Base-by-base conservation (phyloP, 257 asterid genomes). In the Plantago ovata region DNA sequence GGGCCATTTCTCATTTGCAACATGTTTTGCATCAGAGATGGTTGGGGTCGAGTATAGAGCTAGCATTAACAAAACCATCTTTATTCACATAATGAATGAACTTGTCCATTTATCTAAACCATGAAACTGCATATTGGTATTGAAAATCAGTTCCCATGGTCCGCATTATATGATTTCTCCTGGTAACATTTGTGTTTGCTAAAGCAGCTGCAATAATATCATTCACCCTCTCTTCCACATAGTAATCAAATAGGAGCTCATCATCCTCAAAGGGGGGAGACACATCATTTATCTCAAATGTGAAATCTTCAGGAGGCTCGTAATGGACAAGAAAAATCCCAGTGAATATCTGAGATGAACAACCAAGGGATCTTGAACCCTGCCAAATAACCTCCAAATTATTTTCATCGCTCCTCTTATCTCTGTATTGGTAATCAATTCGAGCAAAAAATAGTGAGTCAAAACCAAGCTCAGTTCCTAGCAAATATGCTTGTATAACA, bases 21-120 rank as follows among this genome's bases (percentile, higher is more conserved):
- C 84, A 70, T 85, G 52, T 68, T 82, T 82, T 60, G 88, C 88
- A 64, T 82, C 86, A 9, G 91, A 85, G 60, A 85, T 72, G 20
- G 88, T 82, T 49, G 95, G 95, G 13, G 95, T 80, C 41, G 95
- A 85, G 52, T 85, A 85, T 53, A 85, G 77, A n/a, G n/a, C n/a
- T n/a, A 52, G 88, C 91, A 70, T 85, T 80, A 23, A 85, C 91
- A 53, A 91, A 91, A 7, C 95, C 95, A 74, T 85, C 90, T 87
- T 71, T 56, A 66, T 85, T 85, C 60, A 79, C 94, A 68, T 82
- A 85, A 74, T 85, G 94, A 71, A 82, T 79, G 75, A 85, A 79
- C 75, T 84, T 84, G 74, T 84, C 94, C 85, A 84, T 81, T 81
- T 84, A 81, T 61, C 94, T 75, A 66, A 81, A 84, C 94, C 94